A percentile compares a stretch with the other conserved stretches of the same genome.
phyloP scores from a whole-genome alignment of 2,329 filamentous ascomycete genomes.

The Fusarium ramigenum region DNA sequence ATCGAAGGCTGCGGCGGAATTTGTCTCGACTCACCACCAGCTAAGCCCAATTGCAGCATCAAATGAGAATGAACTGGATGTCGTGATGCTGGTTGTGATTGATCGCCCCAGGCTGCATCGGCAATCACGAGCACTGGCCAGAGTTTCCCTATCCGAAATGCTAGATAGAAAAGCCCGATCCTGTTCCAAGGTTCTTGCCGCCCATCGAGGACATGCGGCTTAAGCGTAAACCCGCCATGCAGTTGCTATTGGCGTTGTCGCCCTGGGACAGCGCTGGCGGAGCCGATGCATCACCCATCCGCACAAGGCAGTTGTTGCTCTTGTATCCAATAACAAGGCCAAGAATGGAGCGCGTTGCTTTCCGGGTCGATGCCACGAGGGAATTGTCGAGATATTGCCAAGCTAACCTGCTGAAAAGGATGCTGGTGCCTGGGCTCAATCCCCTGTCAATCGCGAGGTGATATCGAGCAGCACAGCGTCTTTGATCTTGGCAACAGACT shows the following conservation, averaged over 20 bases:
- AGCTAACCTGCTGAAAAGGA: neutral
- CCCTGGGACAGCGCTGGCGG: no score
- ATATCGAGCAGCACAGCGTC: constrained; percentile 6
- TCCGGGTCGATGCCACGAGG: neutral
- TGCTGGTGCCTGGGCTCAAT: neutral
- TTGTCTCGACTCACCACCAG: neutral
- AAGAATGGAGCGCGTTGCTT: no score
- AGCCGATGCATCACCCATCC: neutral
- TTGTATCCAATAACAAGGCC: neutral
- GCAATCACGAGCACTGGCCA: no score
- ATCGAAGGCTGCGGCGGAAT: rapidly evolving
- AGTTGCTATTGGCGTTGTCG: neutral
- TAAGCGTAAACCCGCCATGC: rapidly evolving
- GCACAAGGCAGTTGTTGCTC: neutral
- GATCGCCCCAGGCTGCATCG: no score
- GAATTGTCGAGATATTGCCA: no score
- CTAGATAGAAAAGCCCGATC: rapidly evolving
- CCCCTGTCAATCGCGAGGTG: neutral
- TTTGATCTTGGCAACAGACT: constrained; percentile 2
- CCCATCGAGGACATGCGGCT: no score
- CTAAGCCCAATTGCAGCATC: no score
- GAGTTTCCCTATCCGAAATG: rapidly evolving
- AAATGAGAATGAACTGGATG: neutral
- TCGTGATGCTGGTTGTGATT: neutral
- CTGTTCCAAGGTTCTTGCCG: neutral